Evolutionary conservation across 2,329 filamentous ascomycete species (phyloP), one percentile per base, ranked within the genome.

Genomic region (Botrytis fabae): DNA sequence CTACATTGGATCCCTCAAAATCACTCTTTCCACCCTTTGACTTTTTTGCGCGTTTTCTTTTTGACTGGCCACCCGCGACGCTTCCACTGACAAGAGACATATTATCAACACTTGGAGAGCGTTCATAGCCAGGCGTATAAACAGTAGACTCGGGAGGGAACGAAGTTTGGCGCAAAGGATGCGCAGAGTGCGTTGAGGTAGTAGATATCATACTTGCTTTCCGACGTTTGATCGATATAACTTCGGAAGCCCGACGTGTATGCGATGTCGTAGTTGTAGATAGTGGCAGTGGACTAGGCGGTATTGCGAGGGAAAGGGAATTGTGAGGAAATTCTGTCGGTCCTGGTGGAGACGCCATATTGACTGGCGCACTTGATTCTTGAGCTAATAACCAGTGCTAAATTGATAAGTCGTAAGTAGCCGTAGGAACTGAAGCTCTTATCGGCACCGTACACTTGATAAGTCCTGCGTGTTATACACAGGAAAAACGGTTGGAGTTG

Each of bases 151-250:
- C 91, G 40, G 92, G 92, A 0, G 92, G 92, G 79, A 94, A 96
- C 0, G 92, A 94, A 7, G 93, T 95, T 79, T 94, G 92, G 57
- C 93, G 92, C 2, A 96, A 88, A 1, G 91, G 92, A 76, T 93
- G 92, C 0, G 87, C 85, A 1, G 88, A 87, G 25, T 80, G 77
- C 22, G 80, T 79, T 12, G 88, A 88, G 14, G 86, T 82, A 40
- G 86, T 83, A 5, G 90, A 90, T 76, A 90, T 84, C 75, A 82
- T 87, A 20, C 91, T 93, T 9, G 90, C 86, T 80, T 95, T 95
- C 79, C 92, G 91, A 64, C 91, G 90, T 80, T 93, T 93, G 64
- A 85, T 81, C 25, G 84, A 81, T 0, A 84, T 85, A 4, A 82
- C 83, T 63, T 85, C 83, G 51, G 85, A 85, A 16, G 85, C 79